Evolutionary conservation across 106 monocot genomes (phyloP), one percentile per base, ranked within the genome.

Genomic region (Dendrobium huoshanense): DNA sequence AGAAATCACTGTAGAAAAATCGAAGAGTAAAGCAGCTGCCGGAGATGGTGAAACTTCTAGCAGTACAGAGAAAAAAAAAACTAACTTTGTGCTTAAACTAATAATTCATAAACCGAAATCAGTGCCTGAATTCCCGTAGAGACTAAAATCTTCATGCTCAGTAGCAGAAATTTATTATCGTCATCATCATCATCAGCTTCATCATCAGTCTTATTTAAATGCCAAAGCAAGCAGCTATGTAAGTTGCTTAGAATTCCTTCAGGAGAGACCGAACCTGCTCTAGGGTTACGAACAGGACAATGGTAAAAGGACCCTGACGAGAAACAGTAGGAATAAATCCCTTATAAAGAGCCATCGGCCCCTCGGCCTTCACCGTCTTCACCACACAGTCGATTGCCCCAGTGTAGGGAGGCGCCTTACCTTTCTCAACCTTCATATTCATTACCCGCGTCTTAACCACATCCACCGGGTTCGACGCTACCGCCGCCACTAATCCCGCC

Each of bases 261-360:
- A 94, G 82, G 42, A 93, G 83, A 19, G 81, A 81, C 41, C 91
- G 81, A 25, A 94, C 87, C 89, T 91, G 91, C 87, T 94, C 93
- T 59, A 94, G 89, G 20, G 93, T 91, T 59, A 94, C 91, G 80
- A 94, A 94, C 51, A 94, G 89, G 41, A 94, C 89, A 25, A 94
- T 81, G 2, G 94, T 94, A 81, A 88, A 94, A 7, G 94, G 91
- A 15, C 94, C 91, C 85, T 94, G 94, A 19, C 94, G 79, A 11
- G 83, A 86, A 11, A 91, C 89, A 9, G 94, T 94, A 4, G 94
- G 89, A 56, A 92, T 58, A 80, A 95, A 95, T 2, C 94, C 94
- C 79, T 90, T 92, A 79, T 92, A 91, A 10, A 89, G 81, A 42
- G 89, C 83, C 86, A 86, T 89, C 40, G 61, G 48, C 8, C 89